Evolutionary conservation across 805 yeast species (phyloP).

Genomic region (Barnettozyma siamensis): DNA sequence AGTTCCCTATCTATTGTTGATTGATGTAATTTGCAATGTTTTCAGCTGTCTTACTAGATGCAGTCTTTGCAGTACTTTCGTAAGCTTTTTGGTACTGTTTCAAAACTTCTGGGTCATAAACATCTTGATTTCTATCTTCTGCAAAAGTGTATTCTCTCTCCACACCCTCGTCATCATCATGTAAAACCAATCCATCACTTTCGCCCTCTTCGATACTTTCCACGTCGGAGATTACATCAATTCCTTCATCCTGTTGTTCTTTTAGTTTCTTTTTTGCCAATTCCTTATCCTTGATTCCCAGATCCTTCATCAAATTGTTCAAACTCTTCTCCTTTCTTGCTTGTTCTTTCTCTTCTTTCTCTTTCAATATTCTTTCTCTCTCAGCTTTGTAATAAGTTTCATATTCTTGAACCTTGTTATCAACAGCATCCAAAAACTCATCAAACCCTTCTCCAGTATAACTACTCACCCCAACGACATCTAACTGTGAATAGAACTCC

Average conservation of each 20-base stretch:
- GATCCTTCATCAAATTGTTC: constrained; percentile 74
- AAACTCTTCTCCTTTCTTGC: constrained; percentile 66
- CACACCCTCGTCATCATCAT: constrained; percentile 45
- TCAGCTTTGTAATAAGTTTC: constrained; percentile 78
- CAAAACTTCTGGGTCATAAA: constrained; percentile 43
- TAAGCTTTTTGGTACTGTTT: constrained; percentile 75
- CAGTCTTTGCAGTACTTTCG: constrained; percentile 53
- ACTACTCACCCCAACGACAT: constrained; percentile 88
- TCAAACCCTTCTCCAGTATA: constrained; percentile 93
- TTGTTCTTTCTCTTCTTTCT: constrained; percentile 72
- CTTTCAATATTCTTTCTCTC: constrained; percentile 72
- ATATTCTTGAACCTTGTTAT: constrained; percentile 81
- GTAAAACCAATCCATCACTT: constrained; percentile 34
- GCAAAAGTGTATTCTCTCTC: constrained; percentile 70
- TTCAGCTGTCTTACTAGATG: constrained; percentile 65
- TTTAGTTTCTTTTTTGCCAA: constrained; percentile 30
- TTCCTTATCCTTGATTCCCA: constrained; percentile 52
- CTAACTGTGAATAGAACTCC: constrained; percentile 89
- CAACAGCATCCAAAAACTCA: constrained; percentile 80
- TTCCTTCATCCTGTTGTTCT: constrained; percentile 29
- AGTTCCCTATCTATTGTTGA: constrained; percentile 17
- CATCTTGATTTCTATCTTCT: constrained; percentile 58
- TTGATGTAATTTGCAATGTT: constrained; percentile 63
- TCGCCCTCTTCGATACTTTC: constrained; percentile 42
- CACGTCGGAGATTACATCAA: constrained; percentile 49